These are phyloP conservation scores for Thinopyrum obtusiflorum DNA, from an alignment of 202 grass and related monocot genomes.

Conservation along the genomic window DNA sequence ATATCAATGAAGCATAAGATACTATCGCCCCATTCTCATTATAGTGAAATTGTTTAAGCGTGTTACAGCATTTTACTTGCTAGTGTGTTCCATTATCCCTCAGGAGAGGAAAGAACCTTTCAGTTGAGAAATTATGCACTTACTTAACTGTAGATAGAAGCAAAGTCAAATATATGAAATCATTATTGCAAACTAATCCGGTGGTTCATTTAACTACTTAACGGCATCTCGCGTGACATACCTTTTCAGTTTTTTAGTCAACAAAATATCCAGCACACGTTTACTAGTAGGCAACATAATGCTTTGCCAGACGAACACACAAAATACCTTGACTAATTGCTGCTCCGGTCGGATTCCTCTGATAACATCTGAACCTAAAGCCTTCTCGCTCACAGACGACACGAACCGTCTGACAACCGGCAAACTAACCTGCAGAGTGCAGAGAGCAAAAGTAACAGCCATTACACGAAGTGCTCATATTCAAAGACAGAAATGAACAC, in stretches of 20 bases:
- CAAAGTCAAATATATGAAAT: not conserved
- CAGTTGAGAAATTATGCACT: not conserved
- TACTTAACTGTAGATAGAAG: not conserved
- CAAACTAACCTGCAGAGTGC: constrained; percentile 76
- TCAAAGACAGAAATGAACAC: not conserved
- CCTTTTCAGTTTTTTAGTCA: not conserved
- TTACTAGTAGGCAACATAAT: not conserved
- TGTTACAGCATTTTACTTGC: not conserved
- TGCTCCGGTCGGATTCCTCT: constrained; percentile 85
- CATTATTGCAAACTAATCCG: not conserved
- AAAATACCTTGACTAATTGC: constrained; percentile 89
- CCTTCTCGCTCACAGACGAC: constrained; percentile 76
- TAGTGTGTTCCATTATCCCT: not conserved
- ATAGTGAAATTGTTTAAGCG: not conserved
- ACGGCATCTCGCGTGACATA: not conserved
- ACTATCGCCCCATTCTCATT: not conserved
- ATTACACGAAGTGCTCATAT: not conserved
- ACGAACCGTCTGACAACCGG: constrained; percentile 85
- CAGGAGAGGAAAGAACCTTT: not conserved
- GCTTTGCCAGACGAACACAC: not conserved
- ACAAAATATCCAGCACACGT: not conserved
- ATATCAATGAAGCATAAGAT: not conserved
- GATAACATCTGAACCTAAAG: constrained; percentile 67
- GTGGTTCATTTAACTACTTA: not conserved
- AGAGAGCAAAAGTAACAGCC: constrained; percentile 17